Conservation (phyloP, 1,284 basidiomycete species). For the Boletellus deceptivus region DNA sequence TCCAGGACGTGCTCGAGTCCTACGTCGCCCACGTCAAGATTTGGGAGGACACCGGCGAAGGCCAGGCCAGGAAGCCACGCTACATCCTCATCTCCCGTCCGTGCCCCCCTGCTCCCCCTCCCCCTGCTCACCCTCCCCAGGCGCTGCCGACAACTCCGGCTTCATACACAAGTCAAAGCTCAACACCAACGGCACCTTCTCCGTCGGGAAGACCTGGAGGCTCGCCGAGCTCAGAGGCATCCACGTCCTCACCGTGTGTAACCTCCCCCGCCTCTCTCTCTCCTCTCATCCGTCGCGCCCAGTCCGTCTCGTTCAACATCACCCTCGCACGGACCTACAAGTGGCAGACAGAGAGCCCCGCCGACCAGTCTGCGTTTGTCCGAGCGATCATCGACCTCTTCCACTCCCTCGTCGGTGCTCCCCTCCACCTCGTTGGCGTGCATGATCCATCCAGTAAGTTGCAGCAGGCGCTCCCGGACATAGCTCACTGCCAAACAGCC, state of each 20-base stretch:
- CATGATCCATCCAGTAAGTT: constrained; percentile 28
- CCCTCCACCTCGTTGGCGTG: constrained; percentile 57
- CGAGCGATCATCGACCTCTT: constrained; percentile 70
- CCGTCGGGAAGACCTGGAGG: constrained; percentile 97
- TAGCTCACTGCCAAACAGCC: neutral
- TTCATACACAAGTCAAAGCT: constrained; percentile 95
- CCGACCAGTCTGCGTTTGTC: constrained; percentile 75
- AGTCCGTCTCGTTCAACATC: constrained; percentile 75
- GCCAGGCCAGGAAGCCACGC: constrained; percentile 72
- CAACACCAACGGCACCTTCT: constrained; percentile 94
- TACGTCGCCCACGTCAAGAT: constrained; percentile 89
- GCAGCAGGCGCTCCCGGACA: neutral
- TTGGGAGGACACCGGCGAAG: constrained; percentile 77
- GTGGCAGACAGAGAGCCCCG: constrained; percentile 78
- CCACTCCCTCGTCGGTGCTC: constrained; percentile 53
- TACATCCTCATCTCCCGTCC: constrained; percentile 86
- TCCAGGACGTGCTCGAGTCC: constrained; percentile 65
- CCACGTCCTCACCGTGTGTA: constrained; percentile 67
- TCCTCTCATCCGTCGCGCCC: constrained; percentile 5
- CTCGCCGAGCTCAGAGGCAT: constrained; percentile 79
- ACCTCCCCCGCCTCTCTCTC: neutral
- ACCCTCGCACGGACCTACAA: constrained; percentile 83
- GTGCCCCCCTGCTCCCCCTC: constrained; percentile 34
- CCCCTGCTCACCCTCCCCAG: constrained; percentile 39
- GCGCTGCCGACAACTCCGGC: constrained; percentile 61